Base-by-base conservation (phyloP, 2,329 filamentous ascomycete species). In the Microsporum audouinii region DNA sequence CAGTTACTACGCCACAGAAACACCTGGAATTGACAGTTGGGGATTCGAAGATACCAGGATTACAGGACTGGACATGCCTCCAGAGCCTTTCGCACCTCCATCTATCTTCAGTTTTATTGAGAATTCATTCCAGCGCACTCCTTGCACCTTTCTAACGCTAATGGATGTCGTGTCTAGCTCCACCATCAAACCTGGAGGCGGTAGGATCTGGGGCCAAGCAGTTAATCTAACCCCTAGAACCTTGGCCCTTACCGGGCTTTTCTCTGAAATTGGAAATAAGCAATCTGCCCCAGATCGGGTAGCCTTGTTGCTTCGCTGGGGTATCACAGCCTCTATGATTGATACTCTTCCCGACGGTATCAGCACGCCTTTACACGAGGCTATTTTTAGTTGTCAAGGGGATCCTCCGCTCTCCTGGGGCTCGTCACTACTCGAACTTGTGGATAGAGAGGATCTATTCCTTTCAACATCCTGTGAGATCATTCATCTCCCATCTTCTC, bases 301-400 rank as follows among this genome's bases (percentile, higher is more conserved):
- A 1, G 86, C 94, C 69, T 79, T 86, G 29, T 86, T 96, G 75
- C 80, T 86, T 62, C 78, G 83, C 49, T 86, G 86, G 63, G 86
- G 87, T 0, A 83, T 96, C 55, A 73, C 72, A 27, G 67, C 69
- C 7, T 78, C 81, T 29, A 77, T 91, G 57, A 80, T 97, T 14
- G 89, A 95, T 64, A 91, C 88, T 0, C 77, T 97, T 0, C 92
- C 94, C 1, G 90, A 95, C 72, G 85, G 89, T 31, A 80, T 96
- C n/a, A 82, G 88, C 60, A 83, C 87, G 1, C 88, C 89, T 0
- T 78, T 97, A 12, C 87, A 88, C 70, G 91, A 97, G 74, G 85
- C 87, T 3, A 90, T 97, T 45, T 83, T 86, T n/a, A 81, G 84
- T 64, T 95, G 89, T 65, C 91, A 96, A 71, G 82, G 85, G n/a